phyloP scores from a whole-genome alignment of 495 filamentous ascomycete genomes.

The Penicillium ochrochloron region DNA sequence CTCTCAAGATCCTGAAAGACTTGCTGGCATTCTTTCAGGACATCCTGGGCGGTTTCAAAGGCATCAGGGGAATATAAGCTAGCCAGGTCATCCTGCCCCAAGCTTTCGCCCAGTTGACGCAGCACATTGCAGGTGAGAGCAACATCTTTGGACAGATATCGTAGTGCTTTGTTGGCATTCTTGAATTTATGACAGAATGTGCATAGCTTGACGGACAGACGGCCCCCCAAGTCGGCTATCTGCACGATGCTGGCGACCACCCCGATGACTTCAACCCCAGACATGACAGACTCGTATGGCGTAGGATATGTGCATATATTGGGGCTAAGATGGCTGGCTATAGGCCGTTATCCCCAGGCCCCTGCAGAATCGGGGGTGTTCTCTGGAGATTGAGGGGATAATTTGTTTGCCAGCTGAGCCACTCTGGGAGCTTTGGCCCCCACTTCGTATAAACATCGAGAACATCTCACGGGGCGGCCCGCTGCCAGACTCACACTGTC shows the following conservation, averaged over 20 bases:
- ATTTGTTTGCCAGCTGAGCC: slow-evolving; percentile 1
- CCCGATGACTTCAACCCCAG: slow-evolving; percentile 18
- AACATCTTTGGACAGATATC: slow-evolving; percentile 38
- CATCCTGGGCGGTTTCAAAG: slow-evolving; percentile 1
- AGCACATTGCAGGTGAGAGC: slow-evolving; percentile 31
- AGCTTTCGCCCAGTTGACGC: not conserved
- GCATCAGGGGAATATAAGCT: not conserved
- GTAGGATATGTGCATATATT: not conserved
- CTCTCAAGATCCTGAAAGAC: not conserved
- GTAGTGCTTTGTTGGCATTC: slow-evolving; percentile 30
- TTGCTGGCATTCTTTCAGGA: not conserved
- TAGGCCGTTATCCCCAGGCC: not conserved
- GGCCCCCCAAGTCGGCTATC: slow-evolving; percentile 36
- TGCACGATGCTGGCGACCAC: slow-evolving; percentile 37
- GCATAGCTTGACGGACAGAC: slow-evolving; percentile 38
- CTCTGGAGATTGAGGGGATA: not conserved
- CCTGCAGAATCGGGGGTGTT: not conserved
- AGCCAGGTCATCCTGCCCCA: not conserved
- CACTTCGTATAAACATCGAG: not conserved
- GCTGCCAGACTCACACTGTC: not conserved
- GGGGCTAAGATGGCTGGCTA: not conserved
- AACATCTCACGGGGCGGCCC: not conserved
- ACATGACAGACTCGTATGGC: not conserved
- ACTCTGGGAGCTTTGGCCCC: not conserved
- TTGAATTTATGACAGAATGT: slow-evolving; percentile 37